These are phyloP conservation scores for Fusarium avenaceum DNA, from an alignment of 2,329 filamentous ascomycete genomes.

Conservation along the genomic window DNA sequence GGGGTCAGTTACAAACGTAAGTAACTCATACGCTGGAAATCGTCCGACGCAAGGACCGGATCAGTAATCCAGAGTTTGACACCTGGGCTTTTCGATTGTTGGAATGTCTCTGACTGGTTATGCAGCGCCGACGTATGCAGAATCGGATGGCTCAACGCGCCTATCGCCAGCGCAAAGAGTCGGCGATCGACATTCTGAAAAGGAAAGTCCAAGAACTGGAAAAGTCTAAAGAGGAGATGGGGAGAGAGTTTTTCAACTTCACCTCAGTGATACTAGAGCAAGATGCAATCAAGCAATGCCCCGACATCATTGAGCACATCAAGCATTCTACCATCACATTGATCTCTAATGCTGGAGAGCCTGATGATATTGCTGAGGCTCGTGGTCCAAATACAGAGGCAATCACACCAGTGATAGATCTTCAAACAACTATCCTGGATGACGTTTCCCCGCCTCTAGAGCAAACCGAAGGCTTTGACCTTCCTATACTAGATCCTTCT, in stretches of 20 bases:
- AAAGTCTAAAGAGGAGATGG: not conserved
- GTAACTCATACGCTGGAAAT: not conserved
- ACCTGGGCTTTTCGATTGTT: too few species aligned
- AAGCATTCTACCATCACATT: constrained; percentile 8
- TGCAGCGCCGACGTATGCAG: constrained; percentile 14
- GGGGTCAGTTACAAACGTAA: constrained; percentile 11
- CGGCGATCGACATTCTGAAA: constrained; percentile 14
- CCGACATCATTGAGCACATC: constrained; percentile 15
- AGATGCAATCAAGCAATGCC: not conserved
- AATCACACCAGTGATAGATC: accelerated
- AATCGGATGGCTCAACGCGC: constrained; percentile 26
- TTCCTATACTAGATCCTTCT: not conserved
- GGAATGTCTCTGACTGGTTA: not conserved
- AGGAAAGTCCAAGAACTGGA: constrained; percentile 7
- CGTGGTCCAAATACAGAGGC: not conserved
- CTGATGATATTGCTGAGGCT: not conserved
- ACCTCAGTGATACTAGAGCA: constrained; percentile 9
- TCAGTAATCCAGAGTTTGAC: accelerated
- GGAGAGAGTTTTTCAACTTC: constrained; percentile 9
- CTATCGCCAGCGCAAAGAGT: constrained; percentile 23
- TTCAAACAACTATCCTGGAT: accelerated
- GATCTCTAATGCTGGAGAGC: not conserved
- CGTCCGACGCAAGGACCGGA: not conserved
- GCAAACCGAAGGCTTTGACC: not conserved
- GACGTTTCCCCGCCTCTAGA: not conserved